Conservation (phyloP, 2,329 filamentous ascomycete species). For the Ceratocystis destructans region DNA sequence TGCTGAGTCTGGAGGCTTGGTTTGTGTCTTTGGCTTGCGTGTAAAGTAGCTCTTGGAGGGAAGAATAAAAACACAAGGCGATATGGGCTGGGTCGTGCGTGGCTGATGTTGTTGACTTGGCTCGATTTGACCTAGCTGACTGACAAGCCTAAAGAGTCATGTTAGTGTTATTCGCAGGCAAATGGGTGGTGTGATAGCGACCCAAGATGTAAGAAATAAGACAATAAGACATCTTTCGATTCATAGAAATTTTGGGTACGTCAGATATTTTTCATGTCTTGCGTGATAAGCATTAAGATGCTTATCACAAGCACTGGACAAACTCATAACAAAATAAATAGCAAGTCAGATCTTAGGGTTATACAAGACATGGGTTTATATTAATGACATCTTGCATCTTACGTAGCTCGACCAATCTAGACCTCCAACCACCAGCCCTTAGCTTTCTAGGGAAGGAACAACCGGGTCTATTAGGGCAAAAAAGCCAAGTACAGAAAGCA, state of each 20-base stretch:
- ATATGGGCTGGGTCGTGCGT: background rate
- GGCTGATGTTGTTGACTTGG: background rate
- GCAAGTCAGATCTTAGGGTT: conserved; percentile 2
- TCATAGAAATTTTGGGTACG: background rate
- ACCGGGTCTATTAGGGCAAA: background rate
- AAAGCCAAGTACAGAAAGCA: too few relatives aligned
- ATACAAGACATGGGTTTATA: conserved; percentile 4
- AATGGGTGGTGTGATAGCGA: background rate
- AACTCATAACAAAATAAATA: background rate
- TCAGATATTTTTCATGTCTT: background rate
- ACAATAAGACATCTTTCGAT: background rate
- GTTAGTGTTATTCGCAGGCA: background rate
- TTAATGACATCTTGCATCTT: background rate
- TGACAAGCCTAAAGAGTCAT: background rate
- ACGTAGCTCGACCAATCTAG: background rate
- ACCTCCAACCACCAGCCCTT: background rate
- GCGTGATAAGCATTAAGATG: background rate
- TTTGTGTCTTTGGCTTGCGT: background rate
- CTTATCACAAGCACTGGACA: background rate
- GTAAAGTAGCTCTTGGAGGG: background rate
- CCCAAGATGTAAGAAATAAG: background rate
- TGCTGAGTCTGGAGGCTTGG: background rate
- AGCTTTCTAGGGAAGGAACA: background rate
- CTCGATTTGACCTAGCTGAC: background rate
- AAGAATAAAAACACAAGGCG: too few relatives aligned